phyloP scores from a whole-genome alignment of 1,284 basidiomycete genomes.

The Wolfiporia cocos region DNA sequence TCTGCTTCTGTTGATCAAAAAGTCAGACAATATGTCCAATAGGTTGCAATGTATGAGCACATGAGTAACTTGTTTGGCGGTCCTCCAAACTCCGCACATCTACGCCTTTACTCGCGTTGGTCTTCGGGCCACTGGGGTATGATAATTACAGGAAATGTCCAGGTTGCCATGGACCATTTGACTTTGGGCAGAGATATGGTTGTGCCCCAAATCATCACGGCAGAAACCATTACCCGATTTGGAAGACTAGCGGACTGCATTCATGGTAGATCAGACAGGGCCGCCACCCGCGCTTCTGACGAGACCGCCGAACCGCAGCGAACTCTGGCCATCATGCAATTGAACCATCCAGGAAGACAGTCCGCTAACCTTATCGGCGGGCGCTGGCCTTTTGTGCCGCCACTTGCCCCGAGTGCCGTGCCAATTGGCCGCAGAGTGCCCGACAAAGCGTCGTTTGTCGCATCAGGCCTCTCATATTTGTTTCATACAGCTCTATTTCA shows the following conservation, averaged over 20 bases:
- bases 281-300: neutral
- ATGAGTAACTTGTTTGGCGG: conserved; percentile 66
- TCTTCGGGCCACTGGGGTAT: conserved; percentile 80
- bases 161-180: conserved; percentile 68
- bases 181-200: conserved; percentile 79
- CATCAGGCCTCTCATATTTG: conserved; percentile 28
- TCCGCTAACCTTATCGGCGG: conserved; percentile 72
- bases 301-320: conserved; percentile 9
- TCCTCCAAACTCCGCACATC: conserved; percentile 61
- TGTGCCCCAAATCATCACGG: conserved; percentile 43
- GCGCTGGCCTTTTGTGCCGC: conserved; percentile 47
- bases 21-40: too few relatives aligned
- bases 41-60: conserved; percentile 84
- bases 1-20: neutral
- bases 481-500: conserved; percentile 56
- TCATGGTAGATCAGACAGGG: conserved; percentile 29
- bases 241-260: conserved; percentile 43
- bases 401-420: conserved; percentile 72
- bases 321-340: conserved; percentile 77
- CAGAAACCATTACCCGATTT: conserved; percentile 45
- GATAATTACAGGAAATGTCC: conserved; percentile 87
- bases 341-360: conserved; percentile 86
- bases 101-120: conserved; percentile 75
- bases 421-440: conserved; percentile 35
- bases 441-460: conserved; percentile 1